phyloP scores from a whole-genome alignment of 2,329 filamentous ascomycete species.

The Lecanicillium sp. region DNA sequence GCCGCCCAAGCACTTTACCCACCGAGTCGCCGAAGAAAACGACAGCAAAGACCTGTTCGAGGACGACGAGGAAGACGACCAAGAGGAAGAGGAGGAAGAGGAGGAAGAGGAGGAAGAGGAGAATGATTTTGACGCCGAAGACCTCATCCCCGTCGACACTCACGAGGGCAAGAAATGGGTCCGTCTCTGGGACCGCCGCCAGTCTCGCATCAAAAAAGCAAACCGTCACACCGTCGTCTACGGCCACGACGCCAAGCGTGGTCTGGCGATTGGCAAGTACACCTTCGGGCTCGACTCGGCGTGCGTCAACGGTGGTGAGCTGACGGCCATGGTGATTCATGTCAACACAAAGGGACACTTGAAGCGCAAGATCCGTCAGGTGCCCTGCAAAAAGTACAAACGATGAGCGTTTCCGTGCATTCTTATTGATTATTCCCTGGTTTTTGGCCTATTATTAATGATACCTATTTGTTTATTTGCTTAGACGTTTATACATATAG shows the following conservation, averaged over 20 bases:
- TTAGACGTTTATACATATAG: background rate
- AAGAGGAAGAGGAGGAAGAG: constrained; percentile 1
- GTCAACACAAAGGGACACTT: constrained; percentile 30
- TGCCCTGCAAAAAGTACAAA: constrained; percentile 30
- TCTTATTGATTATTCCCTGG: background rate
- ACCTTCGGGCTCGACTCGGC: constrained; percentile 81
- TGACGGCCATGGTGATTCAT: constrained; percentile 74
- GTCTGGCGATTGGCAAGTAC: constrained; percentile 56
- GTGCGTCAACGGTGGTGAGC: constrained; percentile 67
- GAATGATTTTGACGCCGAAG: constrained; percentile 23
- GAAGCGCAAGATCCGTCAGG: constrained; percentile 34
- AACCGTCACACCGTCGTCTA: constrained; percentile 67
- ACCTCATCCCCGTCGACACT: constrained; percentile 32
- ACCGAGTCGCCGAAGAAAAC: constrained; percentile 30
- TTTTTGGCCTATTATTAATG: background rate
- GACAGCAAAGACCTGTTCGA: constrained; percentile 16
- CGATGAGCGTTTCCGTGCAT: background rate
- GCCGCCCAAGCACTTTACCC: constrained; percentile 33
- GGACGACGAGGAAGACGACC: constrained; percentile 14
- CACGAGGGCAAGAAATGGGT: constrained; percentile 60
- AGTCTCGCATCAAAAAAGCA: constrained; percentile 28
- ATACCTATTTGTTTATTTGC: constrained; percentile 11
- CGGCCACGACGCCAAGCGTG: constrained; percentile 74
- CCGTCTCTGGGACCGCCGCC: constrained; percentile 51
- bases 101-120: constrained; percentile 18